These are phyloP conservation scores for Colletotrichum tropicale DNA, from an alignment of 2,329 filamentous ascomycete species.

Conservation along the genomic window DNA sequence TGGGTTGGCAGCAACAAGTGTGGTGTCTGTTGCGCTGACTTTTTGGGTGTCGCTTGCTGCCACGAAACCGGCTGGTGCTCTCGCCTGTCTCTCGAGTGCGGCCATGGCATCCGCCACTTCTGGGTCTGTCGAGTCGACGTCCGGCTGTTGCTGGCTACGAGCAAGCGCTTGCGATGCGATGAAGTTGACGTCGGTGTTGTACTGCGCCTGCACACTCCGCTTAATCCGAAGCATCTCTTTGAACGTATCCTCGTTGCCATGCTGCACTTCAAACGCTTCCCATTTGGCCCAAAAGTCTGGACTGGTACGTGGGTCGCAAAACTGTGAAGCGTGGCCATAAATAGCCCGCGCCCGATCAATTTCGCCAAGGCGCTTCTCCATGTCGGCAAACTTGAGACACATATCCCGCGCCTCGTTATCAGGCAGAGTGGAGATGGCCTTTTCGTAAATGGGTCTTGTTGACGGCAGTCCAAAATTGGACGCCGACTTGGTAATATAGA, in stretches of 20 bases:
- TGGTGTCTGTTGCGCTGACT: slow-evolving; percentile 47
- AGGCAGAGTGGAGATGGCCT: slow-evolving; percentile 90
- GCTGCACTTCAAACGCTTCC: slow-evolving; percentile 96
- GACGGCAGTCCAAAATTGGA: slow-evolving; percentile 97
- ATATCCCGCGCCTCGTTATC: slow-evolving; percentile 94
- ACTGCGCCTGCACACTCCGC: slow-evolving; percentile 94
- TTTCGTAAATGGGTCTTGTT: slow-evolving; percentile 93
- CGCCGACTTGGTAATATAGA: slow-evolving; percentile 98
- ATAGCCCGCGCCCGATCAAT: slow-evolving; percentile 95
- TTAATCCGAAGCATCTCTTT: slow-evolving; percentile 99
- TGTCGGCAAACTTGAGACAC: slow-evolving; percentile 98
- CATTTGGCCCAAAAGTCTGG: slow-evolving; percentile 94
- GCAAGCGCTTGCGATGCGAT: slow-evolving; percentile 95
- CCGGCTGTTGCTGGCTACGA: slow-evolving; percentile 69
- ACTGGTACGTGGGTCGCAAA: slow-evolving; percentile 92
- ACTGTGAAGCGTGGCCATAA: slow-evolving; percentile 95
- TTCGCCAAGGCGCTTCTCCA: slow-evolving; percentile 90
- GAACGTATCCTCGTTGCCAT: slow-evolving; percentile 99
- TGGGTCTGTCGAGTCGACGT: slow-evolving; percentile 37
- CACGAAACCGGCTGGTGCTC: slow-evolving; percentile 89
- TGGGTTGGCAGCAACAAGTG: slow-evolving; percentile 68
- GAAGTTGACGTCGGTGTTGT: slow-evolving; percentile 98
- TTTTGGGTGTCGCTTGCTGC: slow-evolving; percentile 79
- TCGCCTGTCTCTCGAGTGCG: slow-evolving; percentile 84
- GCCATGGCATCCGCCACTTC: slow-evolving; percentile 83